A percentile compares a stretch with the other conserved stretches of the same genome.
Conservation (phyloP, 129 eudicot species). For the Pulicaria dysenterica region DNA sequence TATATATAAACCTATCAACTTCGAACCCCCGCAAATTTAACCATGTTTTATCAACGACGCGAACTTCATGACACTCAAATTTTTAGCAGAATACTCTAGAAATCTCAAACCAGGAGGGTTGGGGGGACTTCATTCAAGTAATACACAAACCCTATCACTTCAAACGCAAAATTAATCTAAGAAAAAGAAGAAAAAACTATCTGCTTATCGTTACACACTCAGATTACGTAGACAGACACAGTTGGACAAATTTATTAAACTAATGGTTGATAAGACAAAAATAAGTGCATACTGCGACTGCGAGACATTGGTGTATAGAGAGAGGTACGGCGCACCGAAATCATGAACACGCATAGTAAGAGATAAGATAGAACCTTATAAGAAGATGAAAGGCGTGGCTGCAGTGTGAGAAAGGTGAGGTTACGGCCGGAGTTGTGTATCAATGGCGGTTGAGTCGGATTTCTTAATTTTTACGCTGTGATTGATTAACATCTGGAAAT, state of each 20-base stretch:
- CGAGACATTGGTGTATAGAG: background rate
- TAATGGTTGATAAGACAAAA: constrained; percentile 8
- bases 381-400: background rate
- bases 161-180: constrained; percentile 7
- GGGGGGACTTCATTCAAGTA: background rate
- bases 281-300: constrained; percentile 8
- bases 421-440: constrained; percentile 3
- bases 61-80: background rate
- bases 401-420: background rate
- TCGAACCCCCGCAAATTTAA: too few species aligned
- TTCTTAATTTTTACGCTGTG: constrained; percentile 12
- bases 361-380: background rate
- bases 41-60: constrained; percentile 1
- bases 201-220: background rate
- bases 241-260: background rate
- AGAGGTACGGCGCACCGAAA: background rate
- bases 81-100: constrained; percentile 8
- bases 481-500: constrained; percentile 5
- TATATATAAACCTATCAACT: background rate
- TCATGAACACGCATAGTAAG: background rate
- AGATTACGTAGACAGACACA: constrained; percentile 22
- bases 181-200: background rate
- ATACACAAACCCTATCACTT: constrained; percentile 20
- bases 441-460: constrained; percentile 25
- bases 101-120: background rate